Evolutionary conservation across 257 asterid genomes (phyloP).

Genomic region (Scutellaria barbata): DNA sequence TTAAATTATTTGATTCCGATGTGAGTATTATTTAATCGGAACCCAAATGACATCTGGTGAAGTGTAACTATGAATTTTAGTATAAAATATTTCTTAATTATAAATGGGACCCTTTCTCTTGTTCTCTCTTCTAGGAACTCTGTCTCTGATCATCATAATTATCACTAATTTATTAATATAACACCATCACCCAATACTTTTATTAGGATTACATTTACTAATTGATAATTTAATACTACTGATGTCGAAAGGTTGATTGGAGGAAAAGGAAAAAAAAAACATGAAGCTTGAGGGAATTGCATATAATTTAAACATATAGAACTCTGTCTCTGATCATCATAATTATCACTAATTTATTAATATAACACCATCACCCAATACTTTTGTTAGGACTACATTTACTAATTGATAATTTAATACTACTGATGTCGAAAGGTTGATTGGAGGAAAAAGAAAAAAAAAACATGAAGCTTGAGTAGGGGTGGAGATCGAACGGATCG

Average conservation of each 20-base stretch:
- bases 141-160: background rate
- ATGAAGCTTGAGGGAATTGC: too few species aligned
- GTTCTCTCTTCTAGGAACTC: constrained; percentile 14
- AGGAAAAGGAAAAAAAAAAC: too few species aligned
- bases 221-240: too few species aligned
- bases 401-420: too few species aligned
- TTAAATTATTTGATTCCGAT: too few species aligned
- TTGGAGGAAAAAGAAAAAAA: too few species aligned
- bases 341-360: constrained; percentile 1
- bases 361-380: background rate
- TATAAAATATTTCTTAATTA: background rate
- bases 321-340: background rate
- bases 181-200: background rate
- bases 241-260: too few species aligned
- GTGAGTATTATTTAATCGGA: background rate
- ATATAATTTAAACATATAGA: too few species aligned
- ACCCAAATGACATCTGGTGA: background rate
- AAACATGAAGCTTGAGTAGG: too few species aligned
- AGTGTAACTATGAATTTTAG: background rate
- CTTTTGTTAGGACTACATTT: background rate
- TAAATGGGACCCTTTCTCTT: background rate
- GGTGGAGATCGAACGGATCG: too few species aligned
- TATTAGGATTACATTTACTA: background rate
- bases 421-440: too few species aligned
- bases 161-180: background rate